Conservation (phyloP, 2,329 filamentous ascomycete species). For the Penicillium sp. region DNA sequence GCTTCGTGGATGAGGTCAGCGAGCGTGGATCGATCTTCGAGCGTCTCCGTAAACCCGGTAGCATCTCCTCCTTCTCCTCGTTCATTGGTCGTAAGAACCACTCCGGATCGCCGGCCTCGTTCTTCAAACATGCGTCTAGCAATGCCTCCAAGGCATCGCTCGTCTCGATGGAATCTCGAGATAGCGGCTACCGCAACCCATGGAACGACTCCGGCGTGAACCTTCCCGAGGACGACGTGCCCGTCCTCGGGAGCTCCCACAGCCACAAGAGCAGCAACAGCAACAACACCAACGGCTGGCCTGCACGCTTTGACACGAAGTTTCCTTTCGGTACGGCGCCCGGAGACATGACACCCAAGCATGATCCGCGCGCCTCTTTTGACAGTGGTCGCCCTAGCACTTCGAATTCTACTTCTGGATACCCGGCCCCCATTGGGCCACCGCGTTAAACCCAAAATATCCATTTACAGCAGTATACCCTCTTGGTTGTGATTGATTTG, state of each 20-base stretch:
- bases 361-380: conserved; percentile 79
- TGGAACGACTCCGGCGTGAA: conserved; percentile 99
- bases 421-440: conserved; percentile 88
- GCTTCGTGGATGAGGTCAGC: conserved; percentile 76
- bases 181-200: conserved; percentile 92
- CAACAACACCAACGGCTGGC: conserved; percentile 46
- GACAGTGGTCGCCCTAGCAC: conserved; percentile 91
- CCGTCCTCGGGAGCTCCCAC: conserved; percentile 53
- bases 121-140: conserved; percentile 88
- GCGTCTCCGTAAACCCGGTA: conserved; percentile 88
- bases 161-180: conserved; percentile 91
- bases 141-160: conserved; percentile 94
- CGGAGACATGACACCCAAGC: conserved; percentile 80
- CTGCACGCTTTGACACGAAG: conserved; percentile 59
- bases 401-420: conserved; percentile 96
- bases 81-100: conserved; percentile 96
- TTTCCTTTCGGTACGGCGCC: conserved; percentile 64
- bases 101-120: conserved; percentile 77
- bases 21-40: conserved; percentile 86
- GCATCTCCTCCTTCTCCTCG: conserved; percentile 92
- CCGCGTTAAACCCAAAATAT: conserved; percentile 70
- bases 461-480: conserved; percentile 49
- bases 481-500: conserved; percentile 33
- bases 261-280: conserved; percentile 66
- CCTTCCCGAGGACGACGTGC: conserved; percentile 77